A percentile compares a stretch with the other conserved stretches of the same genome.
These are phyloP conservation scores for Polyrhizophydium stewartii DNA, from an alignment of 371 early-diverging fungal genomes.

Conservation along the genomic window DNA sequence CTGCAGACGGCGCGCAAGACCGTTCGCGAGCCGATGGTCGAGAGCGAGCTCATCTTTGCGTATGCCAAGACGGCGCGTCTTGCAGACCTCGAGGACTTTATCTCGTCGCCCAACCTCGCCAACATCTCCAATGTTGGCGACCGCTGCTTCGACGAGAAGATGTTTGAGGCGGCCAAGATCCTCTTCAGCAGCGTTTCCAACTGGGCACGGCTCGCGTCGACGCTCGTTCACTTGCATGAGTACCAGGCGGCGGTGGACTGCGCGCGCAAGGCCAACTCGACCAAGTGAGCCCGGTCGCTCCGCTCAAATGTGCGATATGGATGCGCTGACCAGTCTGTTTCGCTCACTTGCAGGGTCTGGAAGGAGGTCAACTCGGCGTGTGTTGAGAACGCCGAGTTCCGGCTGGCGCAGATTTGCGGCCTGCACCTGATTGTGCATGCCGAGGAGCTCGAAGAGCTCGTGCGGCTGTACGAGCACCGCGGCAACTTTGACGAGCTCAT, in stretches of 20 bases:
- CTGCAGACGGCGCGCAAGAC: conserved; percentile 90
- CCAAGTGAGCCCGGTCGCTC: conserved; percentile 39
- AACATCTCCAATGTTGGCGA: conserved; percentile 69
- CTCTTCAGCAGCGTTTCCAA: conserved; percentile 91
- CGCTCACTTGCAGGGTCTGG: conserved; percentile 67
- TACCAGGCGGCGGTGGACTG: conserved; percentile 96
- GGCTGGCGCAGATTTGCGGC: conserved; percentile 96
- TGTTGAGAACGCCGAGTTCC: conserved; percentile 89
- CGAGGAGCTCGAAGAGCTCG: conserved; percentile 88
- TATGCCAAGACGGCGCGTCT: conserved; percentile 91
- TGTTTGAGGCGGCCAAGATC: conserved; percentile 92
- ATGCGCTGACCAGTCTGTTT: too few relatives aligned
- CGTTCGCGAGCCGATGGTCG: conserved; percentile 87
- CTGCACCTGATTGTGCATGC: conserved; percentile 93
- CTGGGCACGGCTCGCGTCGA: conserved; percentile 93
- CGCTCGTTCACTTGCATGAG: conserved; percentile 89
- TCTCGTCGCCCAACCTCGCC: conserved; percentile 84
- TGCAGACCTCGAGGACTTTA: conserved; percentile 89
- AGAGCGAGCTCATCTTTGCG: conserved; percentile 90
- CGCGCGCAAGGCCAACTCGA: conserved; percentile 95
- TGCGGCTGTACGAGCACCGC: conserved; percentile 78
- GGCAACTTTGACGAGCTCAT: conserved; percentile 91
- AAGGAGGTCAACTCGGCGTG: conserved; percentile 95
- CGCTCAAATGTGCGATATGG: too few relatives aligned
- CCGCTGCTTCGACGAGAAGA: conserved; percentile 85